Evolutionary conservation across 345 rosid species (phyloP).

Genomic region (Eucalyptus shirleyi): DNA sequence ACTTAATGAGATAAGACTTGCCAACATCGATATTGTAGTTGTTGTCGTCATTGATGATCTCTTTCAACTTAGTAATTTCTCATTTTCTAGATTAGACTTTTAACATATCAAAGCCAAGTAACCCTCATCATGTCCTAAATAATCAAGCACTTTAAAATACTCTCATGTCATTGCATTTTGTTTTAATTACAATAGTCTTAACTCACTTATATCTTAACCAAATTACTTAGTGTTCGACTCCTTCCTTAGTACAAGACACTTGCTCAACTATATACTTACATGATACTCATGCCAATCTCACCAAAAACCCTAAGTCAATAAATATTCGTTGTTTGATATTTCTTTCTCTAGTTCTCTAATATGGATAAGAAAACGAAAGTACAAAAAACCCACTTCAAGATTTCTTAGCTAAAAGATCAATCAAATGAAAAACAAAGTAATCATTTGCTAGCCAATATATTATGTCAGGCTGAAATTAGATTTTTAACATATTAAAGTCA

Average conservation of each 20-base stretch:
- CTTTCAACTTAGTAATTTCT: background rate
- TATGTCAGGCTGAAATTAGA: background rate
- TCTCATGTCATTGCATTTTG: background rate
- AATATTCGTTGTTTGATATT: background rate
- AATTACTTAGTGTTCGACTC: background rate
- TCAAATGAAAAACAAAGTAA: background rate
- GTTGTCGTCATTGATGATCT: accelerated
- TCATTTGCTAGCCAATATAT: background rate
- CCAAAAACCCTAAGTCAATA: background rate
- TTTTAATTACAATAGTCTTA: background rate
- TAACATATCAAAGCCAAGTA: background rate
- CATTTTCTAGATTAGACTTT: background rate
- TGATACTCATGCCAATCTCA: background rate
- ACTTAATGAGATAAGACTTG: background rate
- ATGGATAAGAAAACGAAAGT: background rate
- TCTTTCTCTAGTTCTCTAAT: background rate
- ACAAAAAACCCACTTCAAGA: background rate
- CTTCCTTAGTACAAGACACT: background rate
- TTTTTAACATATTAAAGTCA: background rate
- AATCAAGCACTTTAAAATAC: background rate
- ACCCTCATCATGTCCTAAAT: background rate
- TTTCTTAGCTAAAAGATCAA: background rate
- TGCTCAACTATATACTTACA: background rate
- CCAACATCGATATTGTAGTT: accelerated
- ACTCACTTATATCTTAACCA: background rate